phyloP scores from a whole-genome alignment of 306 rosid species.

The Adenanthera pavonina region DNA sequence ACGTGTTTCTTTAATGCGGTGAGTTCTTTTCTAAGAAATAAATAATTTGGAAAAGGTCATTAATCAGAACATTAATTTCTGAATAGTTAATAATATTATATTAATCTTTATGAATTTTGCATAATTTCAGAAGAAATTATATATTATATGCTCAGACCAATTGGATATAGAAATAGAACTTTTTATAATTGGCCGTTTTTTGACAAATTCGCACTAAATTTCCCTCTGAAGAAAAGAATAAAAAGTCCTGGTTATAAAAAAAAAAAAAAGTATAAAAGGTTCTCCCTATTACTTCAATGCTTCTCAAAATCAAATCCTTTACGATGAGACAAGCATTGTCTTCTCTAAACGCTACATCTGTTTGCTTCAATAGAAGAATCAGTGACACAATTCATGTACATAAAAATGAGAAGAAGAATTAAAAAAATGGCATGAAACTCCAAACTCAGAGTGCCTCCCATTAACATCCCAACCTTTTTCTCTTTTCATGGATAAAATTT shows the following conservation, averaged over 20 bases:
- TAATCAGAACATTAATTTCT: too few relatives aligned
- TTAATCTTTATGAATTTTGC: not conserved
- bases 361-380: constrained; percentile 13
- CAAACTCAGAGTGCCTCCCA: constrained; percentile 35
- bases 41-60: not conserved
- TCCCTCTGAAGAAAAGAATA: constrained; percentile 15
- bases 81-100: too few relatives aligned
- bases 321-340: not conserved
- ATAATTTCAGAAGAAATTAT: not conserved
- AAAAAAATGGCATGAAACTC: constrained; percentile 38
- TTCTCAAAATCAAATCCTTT: constrained; percentile 19
- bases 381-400: constrained; percentile 14
- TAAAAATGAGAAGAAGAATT: too few relatives aligned
- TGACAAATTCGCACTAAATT: not conserved
- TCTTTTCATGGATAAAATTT: constrained; percentile 32
- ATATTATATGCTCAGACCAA: not conserved
- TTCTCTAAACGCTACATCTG: not conserved
- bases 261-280: not conserved
- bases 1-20: not conserved
- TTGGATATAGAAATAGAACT: not conserved
- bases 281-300: not conserved
- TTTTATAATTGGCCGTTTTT: not conserved
- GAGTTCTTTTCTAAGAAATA: not conserved
- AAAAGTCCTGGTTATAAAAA: not conserved
- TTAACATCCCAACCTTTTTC: constrained; percentile 6